Evolutionary conservation across 2,329 filamentous ascomycete species (phyloP).

Genomic region (Amphichorda felina): DNA sequence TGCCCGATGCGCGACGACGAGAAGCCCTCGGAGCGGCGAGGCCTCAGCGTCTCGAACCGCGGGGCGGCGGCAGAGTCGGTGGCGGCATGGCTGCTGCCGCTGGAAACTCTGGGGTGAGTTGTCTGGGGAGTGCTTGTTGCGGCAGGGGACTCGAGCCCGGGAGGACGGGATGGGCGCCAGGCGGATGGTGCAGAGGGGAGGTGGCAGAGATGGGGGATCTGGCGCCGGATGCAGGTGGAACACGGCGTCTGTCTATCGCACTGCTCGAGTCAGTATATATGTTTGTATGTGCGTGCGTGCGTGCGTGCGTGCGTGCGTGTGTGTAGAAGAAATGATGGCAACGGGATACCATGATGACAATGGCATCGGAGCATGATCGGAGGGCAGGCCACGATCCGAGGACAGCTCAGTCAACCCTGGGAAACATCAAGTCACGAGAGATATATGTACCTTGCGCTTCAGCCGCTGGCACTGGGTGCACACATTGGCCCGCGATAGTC

Average conservation of each 20-base stretch:
- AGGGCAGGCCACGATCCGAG: too few species aligned
- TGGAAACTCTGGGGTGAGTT: too few species aligned
- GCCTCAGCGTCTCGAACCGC: neutral
- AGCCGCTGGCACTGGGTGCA: slow-evolving; percentile 2
- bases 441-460: slow-evolving; percentile 3
- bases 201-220: slow-evolving; percentile 2
- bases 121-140: too few species aligned
- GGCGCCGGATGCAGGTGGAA: slow-evolving; percentile 3
- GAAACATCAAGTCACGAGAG: too few species aligned
- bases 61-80: too few species aligned
- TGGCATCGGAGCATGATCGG: too few species aligned
- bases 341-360: too few species aligned
- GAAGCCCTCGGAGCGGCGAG: neutral
- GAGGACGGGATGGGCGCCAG: neutral
- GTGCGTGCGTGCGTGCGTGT: neutral
- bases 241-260: slow-evolving; percentile 3
- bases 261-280: neutral
- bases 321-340: neutral
- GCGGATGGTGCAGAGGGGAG: neutral
- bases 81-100: too few species aligned
- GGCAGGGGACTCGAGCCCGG: neutral
- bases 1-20: slow-evolving; percentile 9
- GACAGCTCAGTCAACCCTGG: too few species aligned
- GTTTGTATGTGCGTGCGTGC: neutral
- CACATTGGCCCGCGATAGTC: slow-evolving; percentile 1